A percentile compares a stretch with the other conserved stretches of the same genome.
Evolutionary conservation across 768 basidiomycete species (phyloP).

Genomic region (Chiua virens): DNA sequence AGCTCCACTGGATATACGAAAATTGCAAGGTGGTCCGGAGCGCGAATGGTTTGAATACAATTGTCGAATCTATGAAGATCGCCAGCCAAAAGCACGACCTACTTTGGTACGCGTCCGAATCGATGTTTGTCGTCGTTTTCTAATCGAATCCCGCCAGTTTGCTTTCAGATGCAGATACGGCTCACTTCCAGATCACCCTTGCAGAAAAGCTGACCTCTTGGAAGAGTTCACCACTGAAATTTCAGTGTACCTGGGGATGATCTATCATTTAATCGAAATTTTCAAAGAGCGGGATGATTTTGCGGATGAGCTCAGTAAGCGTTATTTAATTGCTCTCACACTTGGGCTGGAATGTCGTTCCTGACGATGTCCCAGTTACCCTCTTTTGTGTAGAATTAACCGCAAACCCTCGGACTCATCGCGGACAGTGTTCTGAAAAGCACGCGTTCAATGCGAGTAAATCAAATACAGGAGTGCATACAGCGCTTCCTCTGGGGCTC

Average conservation of each 20-base stretch:
- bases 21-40: slow-evolving; percentile 85
- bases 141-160: slow-evolving; percentile 44
- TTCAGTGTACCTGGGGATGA: slow-evolving; percentile 90
- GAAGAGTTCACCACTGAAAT: slow-evolving; percentile 93
- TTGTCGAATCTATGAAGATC: slow-evolving; percentile 88
- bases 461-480: slow-evolving; percentile 33
- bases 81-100: slow-evolving; percentile 86
- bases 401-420: slow-evolving; percentile 90
- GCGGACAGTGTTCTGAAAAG: slow-evolving; percentile 62
- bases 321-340: not conserved
- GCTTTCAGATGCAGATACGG: slow-evolving; percentile 72
- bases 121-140: not conserved
- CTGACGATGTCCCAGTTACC: slow-evolving; percentile 89
- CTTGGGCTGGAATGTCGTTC: no score
- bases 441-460: not conserved
- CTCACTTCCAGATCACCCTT: slow-evolving; percentile 65
- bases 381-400: slow-evolving; percentile 76
- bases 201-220: slow-evolving; percentile 73
- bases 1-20: slow-evolving; percentile 93
- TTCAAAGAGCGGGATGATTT: slow-evolving; percentile 94
- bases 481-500: slow-evolving; percentile 79
- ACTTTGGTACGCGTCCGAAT: slow-evolving; percentile 52
- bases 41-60: slow-evolving; percentile 78
- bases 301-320: slow-evolving; percentile 93
- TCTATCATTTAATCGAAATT: slow-evolving; percentile 93